A percentile compares a stretch with the other conserved stretches of the same genome.
phyloP scores from a whole-genome alignment of 164 flowering plant genomes.

The Vitis labrusca region DNA sequence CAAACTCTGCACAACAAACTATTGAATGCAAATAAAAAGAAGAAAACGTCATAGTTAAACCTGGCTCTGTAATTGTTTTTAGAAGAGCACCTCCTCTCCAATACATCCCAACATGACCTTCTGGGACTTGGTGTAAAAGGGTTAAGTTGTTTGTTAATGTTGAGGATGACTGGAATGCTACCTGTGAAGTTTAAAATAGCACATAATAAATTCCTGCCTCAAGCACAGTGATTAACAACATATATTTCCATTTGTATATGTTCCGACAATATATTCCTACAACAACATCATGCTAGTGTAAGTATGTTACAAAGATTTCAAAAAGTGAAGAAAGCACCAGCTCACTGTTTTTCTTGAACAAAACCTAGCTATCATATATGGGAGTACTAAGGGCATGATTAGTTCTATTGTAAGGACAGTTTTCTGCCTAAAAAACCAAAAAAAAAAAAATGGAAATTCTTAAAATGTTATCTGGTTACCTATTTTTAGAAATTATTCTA shows the following conservation, averaged over 20 bases:
- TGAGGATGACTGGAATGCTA: slow-evolving; percentile 35
- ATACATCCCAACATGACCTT: slow-evolving; percentile 96
- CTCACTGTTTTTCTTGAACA: background rate
- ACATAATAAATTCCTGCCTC: background rate
- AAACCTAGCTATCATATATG: background rate
- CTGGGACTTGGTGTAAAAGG: slow-evolving; percentile 91
- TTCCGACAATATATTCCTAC: background rate
- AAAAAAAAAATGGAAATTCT: too few species aligned
- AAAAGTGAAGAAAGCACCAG: background rate
- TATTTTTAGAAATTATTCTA: too few species aligned
- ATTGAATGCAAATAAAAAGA: background rate
- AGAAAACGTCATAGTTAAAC: slow-evolving; percentile 29
- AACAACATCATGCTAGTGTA: background rate
- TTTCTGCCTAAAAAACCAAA: too few species aligned
- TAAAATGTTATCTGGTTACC: too few species aligned
- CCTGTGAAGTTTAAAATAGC: slow-evolving; percentile 18
- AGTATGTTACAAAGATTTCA: background rate
- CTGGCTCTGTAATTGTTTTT: slow-evolving; percentile 75
- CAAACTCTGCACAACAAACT: background rate
- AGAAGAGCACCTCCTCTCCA: slow-evolving; percentile 99
- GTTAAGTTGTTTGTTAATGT: slow-evolving; percentile 31
- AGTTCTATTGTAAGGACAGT: too few species aligned
- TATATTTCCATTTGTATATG: background rate
- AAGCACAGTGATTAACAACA: background rate
- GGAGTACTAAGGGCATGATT: background rate